phyloP scores from a whole-genome alignment of 768 basidiomycete species.

The Neoboletus subvelutipes region DNA sequence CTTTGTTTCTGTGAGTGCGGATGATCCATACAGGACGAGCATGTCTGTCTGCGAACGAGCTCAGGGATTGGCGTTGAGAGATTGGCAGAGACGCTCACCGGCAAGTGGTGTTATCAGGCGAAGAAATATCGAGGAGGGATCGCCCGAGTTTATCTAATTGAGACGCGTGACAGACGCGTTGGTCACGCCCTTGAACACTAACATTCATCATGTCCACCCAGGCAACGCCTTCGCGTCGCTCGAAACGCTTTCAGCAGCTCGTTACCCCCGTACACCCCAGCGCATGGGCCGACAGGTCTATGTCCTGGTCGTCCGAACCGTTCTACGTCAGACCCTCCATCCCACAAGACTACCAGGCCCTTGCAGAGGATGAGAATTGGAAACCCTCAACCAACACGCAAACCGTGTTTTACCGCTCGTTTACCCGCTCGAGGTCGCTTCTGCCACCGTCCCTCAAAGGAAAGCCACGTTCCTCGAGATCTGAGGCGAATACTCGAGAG shows the following conservation, averaged over 20 bases:
- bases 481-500: conserved; percentile 18
- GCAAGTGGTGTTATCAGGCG: conserved; percentile 5
- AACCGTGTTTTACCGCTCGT: conserved; percentile 32
- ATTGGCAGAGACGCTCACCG: conserved; percentile 10
- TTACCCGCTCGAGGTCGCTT: conserved; percentile 20
- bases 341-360: conserved; percentile 27
- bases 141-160: conserved; percentile 7
- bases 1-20: conserved; percentile 70
- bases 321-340: conserved; percentile 21
- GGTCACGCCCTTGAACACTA: conserved; percentile 3
- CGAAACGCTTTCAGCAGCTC: conserved; percentile 37
- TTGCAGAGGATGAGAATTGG: conserved; percentile 31
- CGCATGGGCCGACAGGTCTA: conserved; percentile 28
- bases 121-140: conserved; percentile 1
- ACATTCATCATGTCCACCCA: conserved; percentile 17
- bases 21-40: conserved; percentile 78
- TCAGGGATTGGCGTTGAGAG: not conserved
- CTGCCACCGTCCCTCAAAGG: conserved; percentile 18
- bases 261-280: conserved; percentile 28
- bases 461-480: conserved; percentile 11
- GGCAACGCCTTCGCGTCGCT: conserved; percentile 36
- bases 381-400: conserved; percentile 14
- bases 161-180: conserved; percentile 26
- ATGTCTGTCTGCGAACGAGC: conserved; percentile 40
- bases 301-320: conserved; percentile 29